Base-by-base conservation (phyloP, 169 alveolate genomes). In the Toxoplasma gondii region DNA sequence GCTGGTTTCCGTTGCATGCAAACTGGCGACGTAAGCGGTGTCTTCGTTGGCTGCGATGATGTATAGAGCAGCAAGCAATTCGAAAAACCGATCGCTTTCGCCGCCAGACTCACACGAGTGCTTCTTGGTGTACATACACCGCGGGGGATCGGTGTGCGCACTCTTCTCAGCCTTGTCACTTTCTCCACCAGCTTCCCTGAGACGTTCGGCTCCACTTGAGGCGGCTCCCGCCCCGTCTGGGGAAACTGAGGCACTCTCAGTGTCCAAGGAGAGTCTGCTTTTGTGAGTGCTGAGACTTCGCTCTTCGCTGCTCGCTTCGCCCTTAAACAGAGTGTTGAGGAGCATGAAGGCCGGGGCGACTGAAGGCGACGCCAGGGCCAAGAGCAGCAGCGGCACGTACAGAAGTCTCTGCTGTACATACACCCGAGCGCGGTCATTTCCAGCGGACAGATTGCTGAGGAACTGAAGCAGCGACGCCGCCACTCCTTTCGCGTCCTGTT, bases 311-410 rank as follows among this genome's bases (percentile, higher is more conserved):
- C 74, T 16, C 45, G 83, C 83, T 22, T 38, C 86, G 16, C 45
- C 86, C 90, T 38, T 17, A 67, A 39, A 82, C 69, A 82, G 90
- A 16, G 90, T 82, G 27, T 27, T 82, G 69, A 82, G 64, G 5
- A 82, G 90, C 90, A 82, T 82, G 41, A 82, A 82, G 64, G 69
- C 90, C 19, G 90, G 41, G 17, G n/a, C 90, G 17, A 82, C 67
- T 16, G 69, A 43, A 34, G 69, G 54, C 36, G 69, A 12, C 41
- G 90, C 41, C 10, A 82, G 90, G 1, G 41, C 67, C 67, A 82
- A 49, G 31, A 39, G 90, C 67, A 82, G 64, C 69, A 38, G 67
- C 0, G 44, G 54, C 69, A 29, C 31, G 90, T 31, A 82, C 69
- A 39, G 36, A 17, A 82, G 24, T 16, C 24, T 38, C 38, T 43